These are phyloP conservation scores for Cicer arietinum DNA, from an alignment of 306 rosid species.

Conservation along the genomic window DNA sequence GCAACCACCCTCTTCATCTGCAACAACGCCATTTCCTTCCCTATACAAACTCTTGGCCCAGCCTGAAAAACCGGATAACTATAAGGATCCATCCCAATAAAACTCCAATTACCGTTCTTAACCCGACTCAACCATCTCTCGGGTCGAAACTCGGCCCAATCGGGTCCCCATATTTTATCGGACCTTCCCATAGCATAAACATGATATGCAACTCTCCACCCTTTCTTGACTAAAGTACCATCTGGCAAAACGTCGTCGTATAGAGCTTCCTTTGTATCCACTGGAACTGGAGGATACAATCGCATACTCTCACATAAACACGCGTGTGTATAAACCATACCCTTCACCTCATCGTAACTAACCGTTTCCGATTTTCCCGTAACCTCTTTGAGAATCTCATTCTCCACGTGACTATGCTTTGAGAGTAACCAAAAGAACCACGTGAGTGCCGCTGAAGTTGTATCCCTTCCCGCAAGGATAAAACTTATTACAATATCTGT, in stretches of 20 bases:
- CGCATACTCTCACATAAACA: slow-evolving; percentile 79
- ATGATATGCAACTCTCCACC: slow-evolving; percentile 60
- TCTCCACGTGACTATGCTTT: slow-evolving; percentile 51
- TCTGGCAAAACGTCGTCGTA: slow-evolving; percentile 65
- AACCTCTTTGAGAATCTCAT: slow-evolving; percentile 50
- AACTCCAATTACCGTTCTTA: slow-evolving; percentile 51
- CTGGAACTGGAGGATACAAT: slow-evolving; percentile 67
- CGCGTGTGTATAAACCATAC: slow-evolving; percentile 70
- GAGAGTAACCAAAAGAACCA: slow-evolving; percentile 78
- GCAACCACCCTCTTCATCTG: slow-evolving; percentile 79
- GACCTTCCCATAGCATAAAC: slow-evolving; percentile 68
- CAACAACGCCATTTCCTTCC: slow-evolving; percentile 85
- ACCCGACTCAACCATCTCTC: slow-evolving; percentile 67
- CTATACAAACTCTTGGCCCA: slow-evolving; percentile 79
- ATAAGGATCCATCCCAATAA: slow-evolving; percentile 58
- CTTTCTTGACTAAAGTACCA: slow-evolving; percentile 69
- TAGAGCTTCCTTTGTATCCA: slow-evolving; percentile 47
- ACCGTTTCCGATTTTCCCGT: background rate
- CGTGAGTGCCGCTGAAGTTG: slow-evolving; percentile 63
- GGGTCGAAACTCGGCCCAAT: slow-evolving; percentile 67
- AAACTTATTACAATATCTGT: slow-evolving; percentile 67
- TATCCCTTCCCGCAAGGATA: slow-evolving; percentile 67
- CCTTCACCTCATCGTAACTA: slow-evolving; percentile 55
- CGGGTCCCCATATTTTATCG: slow-evolving; percentile 67
- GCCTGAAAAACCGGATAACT: slow-evolving; percentile 78